Evolutionary conservation across 805 yeast species (phyloP).

Genomic region (Candida suzukii): DNA sequence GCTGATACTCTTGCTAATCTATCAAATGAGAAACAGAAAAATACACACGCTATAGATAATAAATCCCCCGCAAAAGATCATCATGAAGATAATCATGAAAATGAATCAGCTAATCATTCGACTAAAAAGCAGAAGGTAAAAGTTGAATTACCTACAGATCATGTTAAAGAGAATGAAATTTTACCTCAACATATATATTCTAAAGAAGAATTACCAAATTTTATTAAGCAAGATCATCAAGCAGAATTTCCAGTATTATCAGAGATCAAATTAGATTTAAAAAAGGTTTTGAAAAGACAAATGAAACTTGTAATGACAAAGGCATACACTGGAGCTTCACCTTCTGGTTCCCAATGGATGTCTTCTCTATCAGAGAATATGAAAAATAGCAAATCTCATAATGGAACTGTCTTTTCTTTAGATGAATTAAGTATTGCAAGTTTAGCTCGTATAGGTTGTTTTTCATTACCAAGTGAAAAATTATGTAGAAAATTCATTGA

Average conservation of each 20-base stretch:
- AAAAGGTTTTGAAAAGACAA: neutral
- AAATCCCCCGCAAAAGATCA: no score
- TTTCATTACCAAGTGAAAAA: constrained; percentile 57
- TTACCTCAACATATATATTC: neutral
- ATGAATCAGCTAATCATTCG: no score
- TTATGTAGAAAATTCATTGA: constrained; percentile 56
- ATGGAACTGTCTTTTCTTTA: neutral
- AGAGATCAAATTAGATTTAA: neutral
- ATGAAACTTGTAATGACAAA: neutral
- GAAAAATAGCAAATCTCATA: neutral
- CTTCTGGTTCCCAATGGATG: neutral
- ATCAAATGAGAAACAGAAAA: no score
- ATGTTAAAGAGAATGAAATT: neutral
- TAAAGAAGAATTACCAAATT: neutral
- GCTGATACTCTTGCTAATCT: no score
- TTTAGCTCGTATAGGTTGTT: constrained; percentile 61
- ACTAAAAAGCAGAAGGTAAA: no score
- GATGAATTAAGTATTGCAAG: constrained; percentile 47
- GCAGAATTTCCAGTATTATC: neutral
- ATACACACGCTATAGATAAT: no score
- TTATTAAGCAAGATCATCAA: neutral
- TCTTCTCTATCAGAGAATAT: neutral
- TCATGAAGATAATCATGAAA: no score
- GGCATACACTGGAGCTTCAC: neutral
- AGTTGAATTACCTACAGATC: neutral